phyloP scores from a whole-genome alignment of 768 basidiomycete genomes.

The Sarcodon aspratus region DNA sequence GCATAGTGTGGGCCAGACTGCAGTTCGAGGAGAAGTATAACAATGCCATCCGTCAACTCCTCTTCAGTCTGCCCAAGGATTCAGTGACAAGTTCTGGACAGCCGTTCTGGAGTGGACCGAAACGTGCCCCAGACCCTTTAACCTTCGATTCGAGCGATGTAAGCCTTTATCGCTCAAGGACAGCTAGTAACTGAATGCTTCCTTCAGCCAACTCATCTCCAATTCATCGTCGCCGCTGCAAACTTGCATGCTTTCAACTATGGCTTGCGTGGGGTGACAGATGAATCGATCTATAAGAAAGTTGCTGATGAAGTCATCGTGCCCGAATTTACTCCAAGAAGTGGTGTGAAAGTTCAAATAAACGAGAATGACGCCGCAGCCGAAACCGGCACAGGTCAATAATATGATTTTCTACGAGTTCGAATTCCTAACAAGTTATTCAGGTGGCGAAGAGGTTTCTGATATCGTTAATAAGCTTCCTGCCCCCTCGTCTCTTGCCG shows the following conservation, averaged over 20 bases:
- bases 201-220: slow-evolving; percentile 70
- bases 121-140: slow-evolving; percentile 89
- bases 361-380: slow-evolving; percentile 85
- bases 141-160: slow-evolving; percentile 83
- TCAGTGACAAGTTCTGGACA: slow-evolving; percentile 84
- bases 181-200: slow-evolving; percentile 5
- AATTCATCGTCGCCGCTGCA: slow-evolving; percentile 85
- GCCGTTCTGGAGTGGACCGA: slow-evolving; percentile 99
- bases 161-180: slow-evolving; percentile 18
- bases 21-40: slow-evolving; percentile 93
- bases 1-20: slow-evolving; percentile 91
- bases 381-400: slow-evolving; percentile 28
- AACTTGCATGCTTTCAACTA: slow-evolving; percentile 98
- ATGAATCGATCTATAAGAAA: slow-evolving; percentile 71
- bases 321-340: slow-evolving; percentile 88
- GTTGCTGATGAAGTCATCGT: slow-evolving; percentile 75
- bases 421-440: slow-evolving; percentile 3
- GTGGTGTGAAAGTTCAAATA: slow-evolving; percentile 87
- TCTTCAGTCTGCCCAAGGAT: slow-evolving; percentile 93
- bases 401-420: neutral
- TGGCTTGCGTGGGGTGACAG: slow-evolving; percentile 83
- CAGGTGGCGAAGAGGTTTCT: slow-evolving; percentile 32
- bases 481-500: slow-evolving; percentile 81
- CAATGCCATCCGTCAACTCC: slow-evolving; percentile 85
- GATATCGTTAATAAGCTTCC: slow-evolving; percentile 65